Base-by-base conservation (phyloP, 208 protist species). In the Leishmania aethiopica region DNA sequence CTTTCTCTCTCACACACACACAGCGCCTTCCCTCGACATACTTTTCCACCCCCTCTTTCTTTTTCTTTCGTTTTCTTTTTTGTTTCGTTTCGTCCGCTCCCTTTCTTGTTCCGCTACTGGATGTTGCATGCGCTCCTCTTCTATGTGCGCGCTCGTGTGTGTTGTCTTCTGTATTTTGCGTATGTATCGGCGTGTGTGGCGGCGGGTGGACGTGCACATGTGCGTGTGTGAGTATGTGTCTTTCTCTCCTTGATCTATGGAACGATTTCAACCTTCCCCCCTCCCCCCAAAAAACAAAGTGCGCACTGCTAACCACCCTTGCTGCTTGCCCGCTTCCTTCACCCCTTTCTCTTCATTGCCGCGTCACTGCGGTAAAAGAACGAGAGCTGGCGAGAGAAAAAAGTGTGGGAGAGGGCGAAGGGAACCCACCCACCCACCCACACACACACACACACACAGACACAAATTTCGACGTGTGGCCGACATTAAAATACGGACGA, bases 231-330 rank as follows among this genome's bases (percentile, higher is more conserved):
- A 17, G 62, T 40, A 32, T 64, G 3, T 59, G 10, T 69, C 51
- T 35, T n/a, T 77, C 57, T 77, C 35, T 71, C 82, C 73, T 35
- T 74, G 11, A 49, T 77, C 22, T 71, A 62, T 35, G 10, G 15
- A 69, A 40, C 2, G 3, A 19, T 42, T 32, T 69, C 17, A 40
- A 69, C 62, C 62, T 42, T 40, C 32, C 62, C 15, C 51, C 51
- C 51, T 19, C 17, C 2, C 17, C 15, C 51, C 3, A 7, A 55
- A 55, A 53, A 55, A 55, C 25, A 67, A 67, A 40, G 32, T 40
- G 13, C 17, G 28, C 32, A 69, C 62, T 40, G 4, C 32, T 19
- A 69, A 40, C 62, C n/a, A 22, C 62, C 11, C 11, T 15, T 28
- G 28, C 59, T 13, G 59, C 8, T 64, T 64, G 7, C 59, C 59